phyloP scores from a whole-genome alignment of 805 yeast species.

The Zygotorulaspora chibaensis region DNA sequence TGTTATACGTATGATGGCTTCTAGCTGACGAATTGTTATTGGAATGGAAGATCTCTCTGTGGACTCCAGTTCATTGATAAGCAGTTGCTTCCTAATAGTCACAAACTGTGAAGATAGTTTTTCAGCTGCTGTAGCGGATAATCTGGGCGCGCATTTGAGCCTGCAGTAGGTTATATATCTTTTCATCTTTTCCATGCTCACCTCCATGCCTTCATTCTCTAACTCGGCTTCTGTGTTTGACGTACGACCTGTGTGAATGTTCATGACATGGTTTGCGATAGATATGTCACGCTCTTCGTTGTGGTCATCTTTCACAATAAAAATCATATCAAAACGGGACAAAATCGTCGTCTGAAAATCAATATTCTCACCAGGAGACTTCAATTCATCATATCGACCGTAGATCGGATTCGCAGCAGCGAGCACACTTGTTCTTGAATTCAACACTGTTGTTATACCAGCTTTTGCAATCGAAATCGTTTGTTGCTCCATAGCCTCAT shows the following conservation, averaged over 20 bases:
- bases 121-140: conserved; percentile 85
- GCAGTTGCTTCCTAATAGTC: conserved; percentile 78
- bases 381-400: conserved; percentile 94
- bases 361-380: conserved; percentile 95
- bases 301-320: conserved; percentile 93
- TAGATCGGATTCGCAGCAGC: conserved; percentile 98
- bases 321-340: conserved; percentile 98
- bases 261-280: conserved; percentile 92
- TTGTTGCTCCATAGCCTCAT: conserved; percentile 99
- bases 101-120: conserved; percentile 89
- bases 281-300: conserved; percentile 77
- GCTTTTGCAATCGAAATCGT: conserved; percentile 98
- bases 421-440: conserved; percentile 91
- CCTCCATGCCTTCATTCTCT: conserved; percentile 65
- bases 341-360: conserved; percentile 96
- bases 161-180: conserved; percentile 89
- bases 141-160: conserved; percentile 85
- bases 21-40: conserved; percentile 94
- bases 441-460: conserved; percentile 93
- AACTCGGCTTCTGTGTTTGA: conserved; percentile 41
- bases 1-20: conserved; percentile 93
- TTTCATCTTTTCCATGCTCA: conserved; percentile 86
- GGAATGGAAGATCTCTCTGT: conserved; percentile 94
- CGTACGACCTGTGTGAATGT: conserved; percentile 79
- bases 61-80: conserved; percentile 71